These are phyloP conservation scores for Coelastrella sp. DNA, from an alignment of 139 green algal genomes.

Conservation along the genomic window DNA sequence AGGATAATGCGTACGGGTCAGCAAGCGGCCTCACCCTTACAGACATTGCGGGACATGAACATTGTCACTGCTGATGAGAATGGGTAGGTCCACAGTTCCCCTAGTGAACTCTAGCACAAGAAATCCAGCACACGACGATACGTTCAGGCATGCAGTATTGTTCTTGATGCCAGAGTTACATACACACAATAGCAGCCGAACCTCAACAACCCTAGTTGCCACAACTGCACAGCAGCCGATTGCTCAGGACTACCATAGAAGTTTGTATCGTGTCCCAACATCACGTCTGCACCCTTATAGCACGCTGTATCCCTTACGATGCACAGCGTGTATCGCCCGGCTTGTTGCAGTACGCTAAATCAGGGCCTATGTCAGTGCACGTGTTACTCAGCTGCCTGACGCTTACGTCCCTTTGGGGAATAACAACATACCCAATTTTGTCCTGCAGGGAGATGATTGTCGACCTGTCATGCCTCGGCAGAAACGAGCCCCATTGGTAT, in stretches of 20 bases:
- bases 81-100: background rate
- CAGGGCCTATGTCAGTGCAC: too few species aligned
- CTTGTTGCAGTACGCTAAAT: background rate
- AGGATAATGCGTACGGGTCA: background rate
- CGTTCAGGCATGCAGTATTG: too few species aligned
- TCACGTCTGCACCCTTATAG: too few species aligned
- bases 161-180: background rate
- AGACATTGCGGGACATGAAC: background rate
- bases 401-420: too few species aligned
- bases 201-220: background rate
- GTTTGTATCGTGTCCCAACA: too few species aligned
- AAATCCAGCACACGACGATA: too few species aligned
- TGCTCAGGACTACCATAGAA: background rate
- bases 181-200: background rate
- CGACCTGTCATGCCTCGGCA: constrained; percentile 11
- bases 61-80: background rate
- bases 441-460: background rate
- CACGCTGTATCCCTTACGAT: too few species aligned
- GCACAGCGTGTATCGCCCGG: background rate
- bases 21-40: background rate
- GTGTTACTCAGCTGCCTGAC: too few species aligned
- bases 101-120: too few species aligned
- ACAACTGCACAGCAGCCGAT: constrained; percentile 1
- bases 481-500: constrained; percentile 12
- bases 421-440: background rate